Evolutionary conservation across 2,329 filamentous ascomycete genomes (phyloP).

Genomic region (Chaetomiaceae sp.): DNA sequence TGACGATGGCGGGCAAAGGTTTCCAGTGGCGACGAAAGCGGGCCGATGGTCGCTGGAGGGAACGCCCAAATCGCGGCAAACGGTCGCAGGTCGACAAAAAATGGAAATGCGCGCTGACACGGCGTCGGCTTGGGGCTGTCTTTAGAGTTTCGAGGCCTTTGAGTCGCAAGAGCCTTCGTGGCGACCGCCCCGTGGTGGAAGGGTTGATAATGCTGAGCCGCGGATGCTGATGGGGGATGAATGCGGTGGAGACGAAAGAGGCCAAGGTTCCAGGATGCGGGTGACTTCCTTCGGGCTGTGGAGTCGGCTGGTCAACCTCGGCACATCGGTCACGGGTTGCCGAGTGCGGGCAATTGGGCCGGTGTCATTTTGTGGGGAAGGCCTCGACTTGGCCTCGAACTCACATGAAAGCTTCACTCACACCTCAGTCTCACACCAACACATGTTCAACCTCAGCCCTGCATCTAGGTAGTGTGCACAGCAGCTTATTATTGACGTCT

Average conservation of each 20-base stretch:
- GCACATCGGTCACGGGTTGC: conserved; percentile 16
- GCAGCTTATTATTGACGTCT: too few relatives aligned
- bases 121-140: background rate
- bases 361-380: conserved; percentile 5
- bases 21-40: conserved; percentile 19
- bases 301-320: conserved; percentile 24
- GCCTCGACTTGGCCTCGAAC: background rate
- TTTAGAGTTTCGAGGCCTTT: background rate
- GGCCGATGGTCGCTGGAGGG: conserved; percentile 5
- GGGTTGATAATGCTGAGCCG: conserved; percentile 6
- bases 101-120: background rate
- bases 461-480: too few relatives aligned
- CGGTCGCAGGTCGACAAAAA: conserved; percentile 5
- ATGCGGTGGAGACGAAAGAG: background rate
- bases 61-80: background rate
- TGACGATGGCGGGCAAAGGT: conserved; percentile 10
- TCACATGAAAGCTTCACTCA: background rate
- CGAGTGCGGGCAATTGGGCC: conserved; percentile 8
- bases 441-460: too few relatives aligned
- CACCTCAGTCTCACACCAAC: background rate
- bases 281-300: conserved; percentile 11
- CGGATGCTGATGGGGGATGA: background rate
- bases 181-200: conserved; percentile 4
- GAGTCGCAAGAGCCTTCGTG: background rate
- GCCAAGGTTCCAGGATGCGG: conserved; percentile 7